Base-by-base conservation (phyloP, 352 stramenopile species). In the Plasmopara halstedii region DNA sequence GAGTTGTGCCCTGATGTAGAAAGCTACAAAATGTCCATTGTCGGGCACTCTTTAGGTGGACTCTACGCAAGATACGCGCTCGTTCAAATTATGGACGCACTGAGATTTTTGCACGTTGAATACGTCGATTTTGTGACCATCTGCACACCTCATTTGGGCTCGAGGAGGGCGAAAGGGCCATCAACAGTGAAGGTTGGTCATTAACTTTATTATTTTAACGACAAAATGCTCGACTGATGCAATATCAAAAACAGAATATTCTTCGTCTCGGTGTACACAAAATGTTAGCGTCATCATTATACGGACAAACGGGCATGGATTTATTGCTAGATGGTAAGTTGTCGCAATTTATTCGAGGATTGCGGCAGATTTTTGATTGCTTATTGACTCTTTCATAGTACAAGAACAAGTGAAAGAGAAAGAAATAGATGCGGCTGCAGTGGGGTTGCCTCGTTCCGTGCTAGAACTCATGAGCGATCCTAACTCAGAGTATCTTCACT, bases 61-160 rank as follows among this genome's bases (percentile, higher is more conserved):
- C 67, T 91, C 5, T 88, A 88, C 59, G 66, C 72, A 40, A 63
- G 80, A 40, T 86, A 83, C 49, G 76, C 76, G 41, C 50, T 91
- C 10, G 61, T 70, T 4, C 62, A 80, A 35, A 58, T 91, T 36
- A 65, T 82, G 50, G 44, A 67, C 3, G 53, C 63, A 37, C 57
- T 91, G 34, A 56, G 42, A 25, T 73, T 70, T n/a, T 53, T 91
- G 21, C 59, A 76, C 56, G 64, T 88, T 27, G 53, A 79, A 15
- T 88, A 80, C 46, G 61, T 83, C 23, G 83, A 80, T 44, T 91
- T 91, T 35, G 61, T 85, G 11, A 88, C 80, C 20, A 69, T 91
- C 22, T 91, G 74, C 50, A 88, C 80, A 36, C 80, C 80, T 11
- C 80, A 91, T 42, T 61, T 91, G 17, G 80, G 80, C 38, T 87